phyloP scores from a whole-genome alignment of 352 stramenopile genomes.

The Globisporangium splendens region DNA sequence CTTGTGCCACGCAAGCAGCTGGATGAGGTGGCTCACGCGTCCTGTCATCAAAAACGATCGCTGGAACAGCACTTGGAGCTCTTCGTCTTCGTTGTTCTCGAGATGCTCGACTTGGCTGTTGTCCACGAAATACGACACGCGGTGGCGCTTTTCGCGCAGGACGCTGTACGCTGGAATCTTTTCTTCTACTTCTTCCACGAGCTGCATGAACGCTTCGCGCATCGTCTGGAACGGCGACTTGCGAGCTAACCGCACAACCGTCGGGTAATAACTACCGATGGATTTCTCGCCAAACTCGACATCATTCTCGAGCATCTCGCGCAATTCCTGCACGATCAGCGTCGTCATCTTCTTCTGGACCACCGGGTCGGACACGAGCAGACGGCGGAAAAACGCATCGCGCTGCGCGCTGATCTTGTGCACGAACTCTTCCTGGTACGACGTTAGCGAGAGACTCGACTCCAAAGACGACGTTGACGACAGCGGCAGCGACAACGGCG shows the following conservation, averaged over 20 bases:
- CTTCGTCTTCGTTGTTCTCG: conserved; percentile 37
- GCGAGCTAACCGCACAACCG: conserved; percentile 52
- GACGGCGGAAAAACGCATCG: conserved; percentile 78
- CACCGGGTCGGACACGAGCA: conserved; percentile 57
- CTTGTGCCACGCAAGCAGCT: conserved; percentile 77
- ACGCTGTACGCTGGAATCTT: conserved; percentile 31
- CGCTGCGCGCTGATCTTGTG: conserved; percentile 62
- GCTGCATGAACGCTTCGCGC: conserved; percentile 42
- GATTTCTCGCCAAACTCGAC: conserved; percentile 22
- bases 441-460: conserved; percentile 5
- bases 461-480: conserved; percentile 4
- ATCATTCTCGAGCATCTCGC: conserved; percentile 46
- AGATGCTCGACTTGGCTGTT: conserved; percentile 25
- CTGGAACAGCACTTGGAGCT: conserved; percentile 49
- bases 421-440: conserved; percentile 32
- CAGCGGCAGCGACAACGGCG: conserved; percentile 12
- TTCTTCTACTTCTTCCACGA: conserved; percentile 43
- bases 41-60: conserved; percentile 61
- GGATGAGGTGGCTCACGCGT: conserved; percentile 70
- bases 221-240: conserved; percentile 69
- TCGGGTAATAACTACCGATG: conserved; percentile 68
- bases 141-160: conserved; percentile 25
- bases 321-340: conserved; percentile 48
- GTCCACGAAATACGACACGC: conserved; percentile 74
- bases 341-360: conserved; percentile 62